Percentiles rank a stretch among this genome's conserved stretches.
These are phyloP conservation scores for Penicillium sp. DNA, from an alignment of 2,329 filamentous ascomycete genomes.

Conservation along the genomic window DNA sequence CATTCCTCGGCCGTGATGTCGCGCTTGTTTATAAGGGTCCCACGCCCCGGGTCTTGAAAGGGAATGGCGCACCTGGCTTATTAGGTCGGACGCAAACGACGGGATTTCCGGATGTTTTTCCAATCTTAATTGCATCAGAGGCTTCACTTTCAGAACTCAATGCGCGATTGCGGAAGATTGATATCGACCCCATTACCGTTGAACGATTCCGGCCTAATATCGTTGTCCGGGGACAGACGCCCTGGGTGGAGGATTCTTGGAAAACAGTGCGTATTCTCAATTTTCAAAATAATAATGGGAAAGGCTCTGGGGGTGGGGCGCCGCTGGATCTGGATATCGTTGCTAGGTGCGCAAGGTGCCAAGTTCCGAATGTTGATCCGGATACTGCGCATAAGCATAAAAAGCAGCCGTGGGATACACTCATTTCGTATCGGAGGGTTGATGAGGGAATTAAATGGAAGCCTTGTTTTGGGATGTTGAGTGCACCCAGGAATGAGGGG, in stretches of 20 bases:
- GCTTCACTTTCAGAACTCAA: conserved; percentile 64
- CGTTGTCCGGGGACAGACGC: conserved; percentile 58
- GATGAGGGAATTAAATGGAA: conserved; percentile 66
- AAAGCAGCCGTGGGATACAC: conserved; percentile 64
- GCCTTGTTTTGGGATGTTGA: conserved; percentile 70
- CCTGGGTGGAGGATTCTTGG: conserved; percentile 69
- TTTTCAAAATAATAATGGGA: conserved; percentile 6
- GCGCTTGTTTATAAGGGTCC: conserved; percentile 67
- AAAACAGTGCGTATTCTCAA: conserved; percentile 54
- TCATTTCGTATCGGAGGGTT: conserved; percentile 64
- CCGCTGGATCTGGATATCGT: conserved; percentile 60
- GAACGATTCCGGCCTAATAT: conserved; percentile 70
- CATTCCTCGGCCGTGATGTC: conserved; percentile 61
- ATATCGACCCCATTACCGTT: conserved; percentile 57
- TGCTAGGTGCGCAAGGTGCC: conserved; percentile 63
- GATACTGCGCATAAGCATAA: conserved; percentile 63
- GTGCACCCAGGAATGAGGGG: conserved; percentile 61
- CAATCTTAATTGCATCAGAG: conserved; percentile 60
- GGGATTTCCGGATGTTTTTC: conserved; percentile 65
- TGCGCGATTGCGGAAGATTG: conserved; percentile 48
- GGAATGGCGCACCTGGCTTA: conserved; percentile 58
- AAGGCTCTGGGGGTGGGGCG: conserved; percentile 10
- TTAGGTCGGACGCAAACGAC: conserved; percentile 60
- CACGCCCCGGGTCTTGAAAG: conserved; percentile 56
- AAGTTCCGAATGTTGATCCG: conserved; percentile 68